Percentiles rank a stretch among this genome's conserved stretches.
These are phyloP conservation scores for Leptomonas seymouri DNA, from an alignment of 208 protist species.

Conservation along the genomic window DNA sequence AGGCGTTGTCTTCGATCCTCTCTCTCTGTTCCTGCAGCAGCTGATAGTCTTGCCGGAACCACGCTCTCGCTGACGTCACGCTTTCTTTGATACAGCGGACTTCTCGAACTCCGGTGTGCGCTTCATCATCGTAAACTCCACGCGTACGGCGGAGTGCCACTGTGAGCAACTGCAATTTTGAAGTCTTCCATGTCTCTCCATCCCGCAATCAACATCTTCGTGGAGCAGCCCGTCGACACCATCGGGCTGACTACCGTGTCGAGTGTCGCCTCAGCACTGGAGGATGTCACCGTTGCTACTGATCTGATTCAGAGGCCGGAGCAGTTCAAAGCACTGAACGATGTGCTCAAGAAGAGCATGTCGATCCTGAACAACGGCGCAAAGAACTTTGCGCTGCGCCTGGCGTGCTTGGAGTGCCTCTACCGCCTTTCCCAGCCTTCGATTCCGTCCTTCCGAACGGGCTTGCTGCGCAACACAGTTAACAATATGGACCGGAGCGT, in stretches of 20 bases:
- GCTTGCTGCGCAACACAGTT: conserved; percentile 61
- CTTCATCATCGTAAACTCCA: too few species aligned
- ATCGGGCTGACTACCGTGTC: conserved; percentile 66
- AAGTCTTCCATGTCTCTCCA: conserved; percentile 32
- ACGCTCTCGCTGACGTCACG: too few species aligned
- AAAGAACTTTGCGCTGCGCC: conserved; percentile 62
- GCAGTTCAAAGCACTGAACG: conserved; percentile 28
- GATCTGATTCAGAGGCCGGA: conserved; percentile 33
- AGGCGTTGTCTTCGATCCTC: too few species aligned
- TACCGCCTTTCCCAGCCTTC: conserved; percentile 70
- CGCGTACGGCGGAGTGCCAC: too few species aligned
- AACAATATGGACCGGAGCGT: conserved; percentile 77
- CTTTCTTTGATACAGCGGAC: too few species aligned
- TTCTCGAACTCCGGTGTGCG: too few species aligned
- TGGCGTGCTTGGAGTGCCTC: conserved; percentile 72
- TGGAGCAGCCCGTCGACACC: conserved; percentile 50
- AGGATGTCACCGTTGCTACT: conserved; percentile 37
- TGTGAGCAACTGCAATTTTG: too few species aligned
- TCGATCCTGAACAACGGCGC: conserved; percentile 60
- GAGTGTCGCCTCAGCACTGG: conserved; percentile 48
- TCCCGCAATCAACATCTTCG: conserved; percentile 57
- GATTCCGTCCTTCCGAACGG: conserved; percentile 59
- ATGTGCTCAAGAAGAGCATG: conserved; percentile 33
- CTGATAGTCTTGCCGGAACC: too few species aligned
- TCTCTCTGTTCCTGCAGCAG: too few species aligned